Base-by-base conservation (phyloP, 768 basidiomycete species). In the Lactarius sp. region DNA sequence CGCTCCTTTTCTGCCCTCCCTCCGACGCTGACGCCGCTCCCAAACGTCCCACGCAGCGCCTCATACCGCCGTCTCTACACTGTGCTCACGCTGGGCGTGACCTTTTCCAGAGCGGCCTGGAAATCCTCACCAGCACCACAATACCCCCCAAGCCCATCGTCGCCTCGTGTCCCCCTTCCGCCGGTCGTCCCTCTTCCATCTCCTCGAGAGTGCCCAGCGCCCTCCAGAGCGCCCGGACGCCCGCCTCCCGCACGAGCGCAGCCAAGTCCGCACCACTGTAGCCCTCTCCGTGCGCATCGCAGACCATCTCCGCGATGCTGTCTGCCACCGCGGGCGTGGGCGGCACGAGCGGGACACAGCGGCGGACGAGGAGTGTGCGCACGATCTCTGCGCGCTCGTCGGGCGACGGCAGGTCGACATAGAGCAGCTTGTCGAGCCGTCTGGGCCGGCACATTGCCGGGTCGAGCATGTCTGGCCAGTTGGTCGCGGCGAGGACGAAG, bases 401-500 rank as follows among this genome's bases (percentile, higher is more conserved):
- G 0, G 85, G 66, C 0, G 79, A 76, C 22, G 95, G 95, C 0
- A 96, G 79, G 74, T 96, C 94, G 69, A 97, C 93, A 69, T 95
- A 98, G 49, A 97, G 80, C 6, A 96, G 81, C 73, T 97, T 97
- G 77, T 97, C 95, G 12, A 98, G 82, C 10, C 95, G 84, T 0
- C 95, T 94, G 0, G 95, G 95, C n/a, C 94, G 89, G 59, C 93
- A 92, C 94, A 96, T 95, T 7, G 95, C 94, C 0, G 94, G 95
- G 71, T 98, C 94, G 64, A 97, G 94, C 87, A 96, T 96, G 76
- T 98, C 94, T 1, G 94, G 94, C 13, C 94, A 81, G 74, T 96
- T 98, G 36, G 94, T 97, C 8, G 95, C 95, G 0, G 90, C 94
- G 62, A 97, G 92, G 49, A 98, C 94, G 70, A 94, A 95, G 62